Conservation (phyloP, 257 asterid species). For the Nicotiana sylvestris region DNA sequence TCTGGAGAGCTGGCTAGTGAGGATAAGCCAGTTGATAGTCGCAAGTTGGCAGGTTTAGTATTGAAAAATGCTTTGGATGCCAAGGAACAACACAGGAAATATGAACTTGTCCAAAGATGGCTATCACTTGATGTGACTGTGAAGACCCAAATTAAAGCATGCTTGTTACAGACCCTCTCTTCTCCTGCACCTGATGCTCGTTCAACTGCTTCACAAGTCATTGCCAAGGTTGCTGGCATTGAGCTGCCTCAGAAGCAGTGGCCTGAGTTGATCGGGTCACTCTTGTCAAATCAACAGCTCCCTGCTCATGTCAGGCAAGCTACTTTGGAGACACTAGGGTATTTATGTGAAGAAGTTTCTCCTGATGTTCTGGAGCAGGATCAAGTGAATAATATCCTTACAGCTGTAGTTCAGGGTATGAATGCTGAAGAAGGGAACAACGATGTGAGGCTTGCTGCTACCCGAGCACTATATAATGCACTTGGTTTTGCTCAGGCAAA, state of each 20-base stretch:
- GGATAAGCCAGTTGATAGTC: constrained; percentile 76
- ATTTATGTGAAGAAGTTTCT: constrained; percentile 72
- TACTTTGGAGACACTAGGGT: constrained; percentile 68
- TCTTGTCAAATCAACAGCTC: constrained; percentile 63
- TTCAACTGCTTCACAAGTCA: constrained; percentile 77
- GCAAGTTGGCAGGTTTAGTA: constrained; percentile 68
- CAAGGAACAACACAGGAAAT: constrained; percentile 67
- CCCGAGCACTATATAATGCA: constrained; percentile 65
- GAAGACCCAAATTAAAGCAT: constrained; percentile 64
- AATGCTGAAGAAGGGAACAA: constrained; percentile 53
- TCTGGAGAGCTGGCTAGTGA: constrained; percentile 72
- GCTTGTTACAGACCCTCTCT: constrained; percentile 65
- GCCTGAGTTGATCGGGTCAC: constrained; percentile 76
- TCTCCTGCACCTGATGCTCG: constrained; percentile 60
- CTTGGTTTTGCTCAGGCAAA: constrained; percentile 78
- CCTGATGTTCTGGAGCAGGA: constrained; percentile 74
- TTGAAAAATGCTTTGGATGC: constrained; percentile 82
- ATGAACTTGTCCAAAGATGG: constrained; percentile 70
- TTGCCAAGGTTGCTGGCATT: constrained; percentile 76
- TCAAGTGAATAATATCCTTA: constrained; percentile 70
- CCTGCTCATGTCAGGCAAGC: constrained; percentile 73
- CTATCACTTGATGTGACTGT: constrained; percentile 53
- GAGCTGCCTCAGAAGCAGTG: constrained; percentile 80
- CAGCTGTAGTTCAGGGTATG: constrained; percentile 83
- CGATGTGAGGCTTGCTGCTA: constrained; percentile 71